Conservation (phyloP, 805 yeast species). For the Cyberlindnera petersonii region DNA sequence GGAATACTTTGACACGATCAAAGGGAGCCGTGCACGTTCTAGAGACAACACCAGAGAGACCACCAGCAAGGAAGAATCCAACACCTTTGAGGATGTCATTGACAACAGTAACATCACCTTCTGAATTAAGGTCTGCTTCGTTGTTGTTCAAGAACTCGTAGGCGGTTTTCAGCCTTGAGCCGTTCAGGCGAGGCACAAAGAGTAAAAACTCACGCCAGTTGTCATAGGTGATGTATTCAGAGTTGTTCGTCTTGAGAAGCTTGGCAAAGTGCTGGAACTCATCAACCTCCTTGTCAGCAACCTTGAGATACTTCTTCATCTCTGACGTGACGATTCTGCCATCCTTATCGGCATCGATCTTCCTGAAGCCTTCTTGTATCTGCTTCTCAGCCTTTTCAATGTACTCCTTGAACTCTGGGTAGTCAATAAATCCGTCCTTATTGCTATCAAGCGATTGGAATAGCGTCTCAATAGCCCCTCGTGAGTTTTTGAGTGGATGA, state of each 20-base stretch:
- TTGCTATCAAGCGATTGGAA: conserved; percentile 58
- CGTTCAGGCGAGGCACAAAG: conserved; percentile 76
- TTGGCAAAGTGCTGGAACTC: conserved; percentile 55
- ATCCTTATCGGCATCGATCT: conserved; percentile 67
- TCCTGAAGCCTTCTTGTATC: conserved; percentile 62
- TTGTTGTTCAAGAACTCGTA: conserved; percentile 73
- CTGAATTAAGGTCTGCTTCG: conserved; percentile 79
- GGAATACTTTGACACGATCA: conserved; percentile 88
- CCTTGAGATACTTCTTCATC: conserved; percentile 57
- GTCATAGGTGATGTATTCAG: conserved; percentile 71
- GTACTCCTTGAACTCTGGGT: conserved; percentile 62
- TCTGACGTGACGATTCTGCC: conserved; percentile 67
- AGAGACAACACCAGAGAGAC: conserved; percentile 91
- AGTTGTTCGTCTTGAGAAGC: conserved; percentile 43
- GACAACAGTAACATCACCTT: conserved; percentile 86
- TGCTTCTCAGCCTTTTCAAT: conserved; percentile 65
- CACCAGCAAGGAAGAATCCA: conserved; percentile 93
- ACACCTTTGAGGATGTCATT: conserved; percentile 77
- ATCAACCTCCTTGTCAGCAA: conserved; percentile 46
- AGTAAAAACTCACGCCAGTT: conserved; percentile 82
- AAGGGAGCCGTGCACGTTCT: conserved; percentile 97
- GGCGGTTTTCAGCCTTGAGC: conserved; percentile 77
- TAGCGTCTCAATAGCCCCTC: conserved; percentile 52
- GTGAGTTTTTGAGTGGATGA: conserved; percentile 63
- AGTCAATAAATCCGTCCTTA: conserved; percentile 54